phyloP scores from a whole-genome alignment of 2,329 filamentous ascomycete genomes.

The Aspergillus latus region DNA sequence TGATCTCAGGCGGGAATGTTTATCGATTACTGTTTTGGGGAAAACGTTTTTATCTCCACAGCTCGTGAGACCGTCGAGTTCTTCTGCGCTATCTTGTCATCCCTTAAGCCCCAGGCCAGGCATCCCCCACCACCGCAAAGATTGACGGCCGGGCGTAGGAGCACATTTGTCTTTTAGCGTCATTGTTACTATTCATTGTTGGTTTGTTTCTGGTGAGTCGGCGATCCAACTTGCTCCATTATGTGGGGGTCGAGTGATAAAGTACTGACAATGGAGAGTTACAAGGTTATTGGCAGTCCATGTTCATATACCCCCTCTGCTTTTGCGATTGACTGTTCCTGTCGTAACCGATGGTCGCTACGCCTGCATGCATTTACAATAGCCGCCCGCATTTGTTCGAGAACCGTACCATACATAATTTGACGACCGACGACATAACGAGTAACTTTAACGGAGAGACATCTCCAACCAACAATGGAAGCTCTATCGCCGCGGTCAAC shows the following conservation, averaged over 20 bases:
- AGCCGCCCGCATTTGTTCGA: constrained; percentile 6
- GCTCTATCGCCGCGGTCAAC: constrained; percentile 50
- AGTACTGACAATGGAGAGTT: constrained; percentile 8
- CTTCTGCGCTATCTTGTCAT: constrained; percentile 25
- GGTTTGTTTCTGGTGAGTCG: constrained; percentile 20
- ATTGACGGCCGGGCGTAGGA: constrained; percentile 28
- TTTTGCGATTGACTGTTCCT: constrained; percentile 16
- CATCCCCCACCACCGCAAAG: constrained; percentile 18
- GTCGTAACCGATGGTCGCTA: constrained; percentile 25
- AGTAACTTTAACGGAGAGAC: not conserved
- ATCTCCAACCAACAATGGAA: constrained; percentile 40
- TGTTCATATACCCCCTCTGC: constrained; percentile 21
- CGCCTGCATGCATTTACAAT: constrained; percentile 14
- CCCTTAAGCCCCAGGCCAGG: constrained; percentile 7
- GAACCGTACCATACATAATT: constrained; percentile 22
- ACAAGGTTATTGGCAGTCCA: constrained; percentile 10
- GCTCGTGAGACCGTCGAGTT: constrained; percentile 25
- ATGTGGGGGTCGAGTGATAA: not conserved
- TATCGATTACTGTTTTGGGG: constrained; percentile 41
- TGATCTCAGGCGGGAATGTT: constrained; percentile 27
- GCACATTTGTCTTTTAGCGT: constrained; percentile 30
- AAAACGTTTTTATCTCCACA: constrained; percentile 24
- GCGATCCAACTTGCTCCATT: not conserved
- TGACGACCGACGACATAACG: constrained; percentile 5
- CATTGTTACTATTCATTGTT: constrained; percentile 23